phyloP scores from a whole-genome alignment of 1,284 basidiomycete genomes.

The Pisolithus thermaeus region DNA sequence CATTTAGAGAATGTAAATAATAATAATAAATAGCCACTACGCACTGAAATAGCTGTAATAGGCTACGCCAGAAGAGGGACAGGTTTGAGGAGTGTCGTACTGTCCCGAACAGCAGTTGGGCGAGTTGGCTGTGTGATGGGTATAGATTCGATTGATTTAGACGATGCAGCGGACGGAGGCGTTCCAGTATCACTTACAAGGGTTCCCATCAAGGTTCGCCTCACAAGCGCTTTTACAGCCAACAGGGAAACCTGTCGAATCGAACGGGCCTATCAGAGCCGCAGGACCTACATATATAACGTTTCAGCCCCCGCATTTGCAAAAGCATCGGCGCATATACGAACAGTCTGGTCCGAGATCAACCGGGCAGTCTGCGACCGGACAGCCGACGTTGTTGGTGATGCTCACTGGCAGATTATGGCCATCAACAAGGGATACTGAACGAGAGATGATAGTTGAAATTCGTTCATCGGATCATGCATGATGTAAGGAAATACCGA shows the following conservation, averaged over 20 bases:
- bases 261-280: conserved; percentile 45
- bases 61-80: conserved; percentile 43
- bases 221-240: conserved; percentile 57
- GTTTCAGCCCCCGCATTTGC: not conserved
- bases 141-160: not conserved
- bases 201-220: conserved; percentile 48
- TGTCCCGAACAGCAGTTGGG: conserved; percentile 54
- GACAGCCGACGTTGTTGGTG: conserved; percentile 33
- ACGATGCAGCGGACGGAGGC: not conserved
- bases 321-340: not conserved
- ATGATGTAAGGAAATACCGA: not conserved
- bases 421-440: conserved; percentile 33
- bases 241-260: conserved; percentile 44
- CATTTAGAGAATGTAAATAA: not conserved
- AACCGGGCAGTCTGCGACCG: conserved; percentile 33
- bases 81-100: conserved; percentile 43
- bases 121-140: conserved; percentile 33
- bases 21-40: not conserved
- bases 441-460: not conserved
- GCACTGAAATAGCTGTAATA: conserved; percentile 51
- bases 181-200: conserved; percentile 1
- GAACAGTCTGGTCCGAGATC: conserved; percentile 37
- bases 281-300: conserved; percentile 38
- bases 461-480: not conserved
- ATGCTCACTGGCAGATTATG: conserved; percentile 41